These are phyloP conservation scores for Rubia yunnanensis DNA, from an alignment of 257 asterid genomes.

Conservation along the genomic window DNA sequence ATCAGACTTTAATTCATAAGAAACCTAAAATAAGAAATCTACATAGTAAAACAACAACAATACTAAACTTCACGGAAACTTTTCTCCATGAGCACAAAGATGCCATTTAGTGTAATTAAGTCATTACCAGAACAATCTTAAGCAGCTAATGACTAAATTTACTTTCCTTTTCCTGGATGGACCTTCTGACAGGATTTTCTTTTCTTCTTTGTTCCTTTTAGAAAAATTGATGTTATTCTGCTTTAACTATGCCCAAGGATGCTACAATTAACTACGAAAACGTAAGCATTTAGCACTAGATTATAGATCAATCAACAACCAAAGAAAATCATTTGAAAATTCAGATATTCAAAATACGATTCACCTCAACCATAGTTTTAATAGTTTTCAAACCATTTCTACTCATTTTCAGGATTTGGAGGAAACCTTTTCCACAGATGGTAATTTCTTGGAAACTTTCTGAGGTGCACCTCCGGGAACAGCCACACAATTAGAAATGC, in stretches of 20 bases:
- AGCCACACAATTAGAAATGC: conserved; percentile 59
- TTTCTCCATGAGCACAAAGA: neutral
- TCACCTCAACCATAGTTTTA: neutral
- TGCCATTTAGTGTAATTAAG: neutral
- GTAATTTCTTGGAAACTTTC: conserved; percentile 49
- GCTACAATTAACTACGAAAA: neutral
- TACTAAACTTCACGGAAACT: neutral
- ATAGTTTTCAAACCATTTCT: neutral
- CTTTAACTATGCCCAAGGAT: neutral
- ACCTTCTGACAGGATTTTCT: neutral
- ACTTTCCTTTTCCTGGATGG: neutral
- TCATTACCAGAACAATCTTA: neutral
- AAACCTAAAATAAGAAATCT: neutral
- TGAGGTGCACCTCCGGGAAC: conserved; percentile 86
- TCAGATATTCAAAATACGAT: neutral
- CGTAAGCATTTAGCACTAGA: neutral
- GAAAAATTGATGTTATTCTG: neutral
- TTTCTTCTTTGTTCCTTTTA: neutral
- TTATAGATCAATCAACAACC: neutral
- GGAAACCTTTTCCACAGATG: conserved; percentile 48
- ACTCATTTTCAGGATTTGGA: neutral
- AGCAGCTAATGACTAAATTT: neutral
- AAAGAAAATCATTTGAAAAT: neutral
- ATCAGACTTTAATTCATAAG: neutral
- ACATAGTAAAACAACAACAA: neutral